phyloP scores from a whole-genome alignment of 805 yeast genomes.

The Candida broadrunensis region DNA sequence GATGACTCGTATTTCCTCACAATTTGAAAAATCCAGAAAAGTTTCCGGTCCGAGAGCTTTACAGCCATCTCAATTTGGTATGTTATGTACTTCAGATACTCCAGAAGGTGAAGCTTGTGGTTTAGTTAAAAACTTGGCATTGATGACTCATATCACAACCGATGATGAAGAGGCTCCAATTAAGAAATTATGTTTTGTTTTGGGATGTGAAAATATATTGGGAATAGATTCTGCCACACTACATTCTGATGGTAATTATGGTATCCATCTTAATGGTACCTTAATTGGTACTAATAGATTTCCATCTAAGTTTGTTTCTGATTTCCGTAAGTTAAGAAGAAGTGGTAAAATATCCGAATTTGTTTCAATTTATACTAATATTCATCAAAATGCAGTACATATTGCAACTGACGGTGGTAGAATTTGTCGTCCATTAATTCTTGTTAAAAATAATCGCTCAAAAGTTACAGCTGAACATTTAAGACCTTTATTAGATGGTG shows the following conservation, averaged over 20 bases:
- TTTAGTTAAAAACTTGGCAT: conserved; percentile 90
- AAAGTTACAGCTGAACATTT: conserved; percentile 74
- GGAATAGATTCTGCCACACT: conserved; percentile 79
- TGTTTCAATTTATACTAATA: conserved; percentile 84
- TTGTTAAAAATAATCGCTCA: conserved; percentile 67
- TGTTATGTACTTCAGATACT: conserved; percentile 97
- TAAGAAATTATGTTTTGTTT: conserved; percentile 64
- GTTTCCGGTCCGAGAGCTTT: conserved; percentile 98
- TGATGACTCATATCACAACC: conserved; percentile 98
- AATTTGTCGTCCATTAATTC: conserved; percentile 93
- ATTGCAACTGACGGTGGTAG: conserved; percentile 99
- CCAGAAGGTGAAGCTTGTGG: conserved; percentile 99
- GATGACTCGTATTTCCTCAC: conserved; percentile 99
- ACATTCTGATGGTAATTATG: conserved; percentile 74
- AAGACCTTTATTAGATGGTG: conserved; percentile 57
- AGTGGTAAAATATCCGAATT: conserved; percentile 84
- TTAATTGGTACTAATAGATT: conserved; percentile 84
- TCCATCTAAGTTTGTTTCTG: conserved; percentile 76
- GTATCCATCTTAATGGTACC: conserved; percentile 92
- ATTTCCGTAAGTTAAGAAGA: conserved; percentile 79
- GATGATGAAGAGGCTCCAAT: conserved; percentile 96
- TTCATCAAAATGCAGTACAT: conserved; percentile 90
- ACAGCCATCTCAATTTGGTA: conserved; percentile 98
- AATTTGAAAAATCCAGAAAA: conserved; percentile 95
- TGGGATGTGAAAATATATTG: conserved; percentile 88